These are phyloP conservation scores for Hyphopichia buzzinii DNA, from an alignment of 1,139 yeast genomes.

Conservation along the genomic window DNA sequence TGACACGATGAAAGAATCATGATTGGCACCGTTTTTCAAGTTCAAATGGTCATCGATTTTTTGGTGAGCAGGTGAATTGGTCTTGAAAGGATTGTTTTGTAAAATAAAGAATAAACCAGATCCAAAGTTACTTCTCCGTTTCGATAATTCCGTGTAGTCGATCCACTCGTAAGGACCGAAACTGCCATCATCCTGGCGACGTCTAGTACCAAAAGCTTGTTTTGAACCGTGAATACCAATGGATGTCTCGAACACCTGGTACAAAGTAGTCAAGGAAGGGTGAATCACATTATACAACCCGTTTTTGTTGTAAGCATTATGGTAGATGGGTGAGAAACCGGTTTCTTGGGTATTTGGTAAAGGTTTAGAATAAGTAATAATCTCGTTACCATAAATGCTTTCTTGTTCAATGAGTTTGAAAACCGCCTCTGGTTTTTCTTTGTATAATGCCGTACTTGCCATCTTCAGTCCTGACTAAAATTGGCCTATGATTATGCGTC, in stretches of 20 bases:
- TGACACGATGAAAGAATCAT: slow-evolving; percentile 46
- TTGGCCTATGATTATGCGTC: too few relatives aligned
- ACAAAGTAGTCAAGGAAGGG: slow-evolving; percentile 49
- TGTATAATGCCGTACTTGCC: not conserved
- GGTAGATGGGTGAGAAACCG: slow-evolving; percentile 55
- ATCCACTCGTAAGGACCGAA: slow-evolving; percentile 49
- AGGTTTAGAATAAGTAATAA: slow-evolving; percentile 22
- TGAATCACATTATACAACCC: slow-evolving; percentile 43
- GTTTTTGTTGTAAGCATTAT: slow-evolving; percentile 42
- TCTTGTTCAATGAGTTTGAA: slow-evolving; percentile 8
- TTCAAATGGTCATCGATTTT: slow-evolving; percentile 21
- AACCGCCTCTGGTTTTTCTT: not conserved
- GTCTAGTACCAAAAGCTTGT: slow-evolving; percentile 54
- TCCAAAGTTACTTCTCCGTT: slow-evolving; percentile 53
- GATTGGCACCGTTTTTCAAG: slow-evolving; percentile 20
- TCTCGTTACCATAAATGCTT: slow-evolving; percentile 13
- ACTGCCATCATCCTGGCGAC: slow-evolving; percentile 34
- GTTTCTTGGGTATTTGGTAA: slow-evolving; percentile 45
- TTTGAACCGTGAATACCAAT: slow-evolving; percentile 32
- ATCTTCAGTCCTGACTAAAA: not conserved
- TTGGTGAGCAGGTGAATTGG: slow-evolving; percentile 24
- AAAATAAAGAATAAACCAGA: slow-evolving; percentile 62
- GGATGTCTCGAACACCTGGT: slow-evolving; percentile 47
- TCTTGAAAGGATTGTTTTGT: slow-evolving; percentile 38
- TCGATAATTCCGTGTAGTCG: slow-evolving; percentile 39